These are phyloP conservation scores for Xylaria palmicola DNA, from an alignment of 495 filamentous ascomycete genomes.

Conservation along the genomic window DNA sequence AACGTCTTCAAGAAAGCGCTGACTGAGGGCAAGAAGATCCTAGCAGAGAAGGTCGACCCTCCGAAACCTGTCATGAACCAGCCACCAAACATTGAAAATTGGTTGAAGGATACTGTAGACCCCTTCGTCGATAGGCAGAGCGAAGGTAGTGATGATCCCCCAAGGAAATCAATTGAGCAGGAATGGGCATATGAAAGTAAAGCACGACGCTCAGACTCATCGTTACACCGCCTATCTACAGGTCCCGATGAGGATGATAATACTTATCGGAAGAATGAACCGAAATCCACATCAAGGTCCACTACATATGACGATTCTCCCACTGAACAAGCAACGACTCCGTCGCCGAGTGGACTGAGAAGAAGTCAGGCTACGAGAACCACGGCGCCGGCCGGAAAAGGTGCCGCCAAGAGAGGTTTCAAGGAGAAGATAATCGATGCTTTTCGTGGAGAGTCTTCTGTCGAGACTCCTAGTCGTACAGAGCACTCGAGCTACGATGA, in stretches of 20 bases:
- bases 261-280: constrained; percentile 16
- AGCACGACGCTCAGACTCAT: constrained; percentile 12
- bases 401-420: constrained; percentile 37
- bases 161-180: constrained; percentile 18
- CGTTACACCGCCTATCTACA: constrained; percentile 17
- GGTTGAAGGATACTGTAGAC: constrained; percentile 71
- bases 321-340: constrained; percentile 29
- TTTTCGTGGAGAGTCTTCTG: constrained; percentile 54
- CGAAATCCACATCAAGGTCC: constrained; percentile 13
- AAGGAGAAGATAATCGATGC: constrained; percentile 54
- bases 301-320: constrained; percentile 19
- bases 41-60: constrained; percentile 51
- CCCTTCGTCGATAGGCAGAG: constrained; percentile 63
- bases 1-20: constrained; percentile 57
- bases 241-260: constrained; percentile 7
- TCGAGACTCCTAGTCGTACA: constrained; percentile 38
- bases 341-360: constrained; percentile 39
- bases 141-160: constrained; percentile 30
- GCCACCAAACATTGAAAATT: constrained; percentile 68
- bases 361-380: constrained; percentile 49
- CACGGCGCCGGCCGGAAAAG: constrained; percentile 40
- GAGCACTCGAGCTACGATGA: constrained; percentile 45
- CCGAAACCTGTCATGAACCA: constrained; percentile 47
- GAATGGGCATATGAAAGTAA: constrained; percentile 27
- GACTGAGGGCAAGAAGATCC: constrained; percentile 54